phyloP scores from a whole-genome alignment of 345 rosid genomes.

The Gossypium ekmanianum region DNA sequence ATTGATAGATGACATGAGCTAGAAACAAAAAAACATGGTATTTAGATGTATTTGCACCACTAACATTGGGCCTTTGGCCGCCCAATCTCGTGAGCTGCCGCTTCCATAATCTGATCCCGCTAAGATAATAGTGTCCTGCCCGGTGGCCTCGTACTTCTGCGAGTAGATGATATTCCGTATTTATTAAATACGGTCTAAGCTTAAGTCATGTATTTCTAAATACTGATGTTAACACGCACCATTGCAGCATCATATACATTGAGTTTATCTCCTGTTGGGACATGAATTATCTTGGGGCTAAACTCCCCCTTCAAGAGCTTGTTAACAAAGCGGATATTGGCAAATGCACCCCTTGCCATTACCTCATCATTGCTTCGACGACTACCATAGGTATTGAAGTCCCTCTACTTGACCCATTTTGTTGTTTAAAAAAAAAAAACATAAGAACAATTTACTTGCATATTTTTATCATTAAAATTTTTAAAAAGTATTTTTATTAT shows the following conservation, averaged over 20 bases:
- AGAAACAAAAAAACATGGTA: background rate
- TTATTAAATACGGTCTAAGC: background rate
- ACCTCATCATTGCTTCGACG: constrained; percentile 75
- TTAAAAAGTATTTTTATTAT: no score
- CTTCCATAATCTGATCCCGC: constrained; percentile 91
- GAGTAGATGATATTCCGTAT: constrained; percentile 1
- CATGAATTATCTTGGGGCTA: constrained; percentile 69
- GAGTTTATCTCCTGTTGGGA: constrained; percentile 76
- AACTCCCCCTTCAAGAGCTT: constrained; percentile 75
- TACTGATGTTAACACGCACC: constrained; percentile 33
- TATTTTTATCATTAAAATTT: no score
- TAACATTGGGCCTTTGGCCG: constrained; percentile 84
- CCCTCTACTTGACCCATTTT: constrained; percentile 12
- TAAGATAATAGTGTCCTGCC: constrained; percentile 60
- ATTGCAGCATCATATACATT: constrained; percentile 70
- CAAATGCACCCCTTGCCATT: constrained; percentile 87
- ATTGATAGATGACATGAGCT: background rate
- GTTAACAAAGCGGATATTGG: constrained; percentile 72
- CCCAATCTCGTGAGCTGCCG: constrained; percentile 90
- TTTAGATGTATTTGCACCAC: constrained; percentile 35
- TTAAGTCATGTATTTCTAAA: background rate
- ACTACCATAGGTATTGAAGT: constrained; percentile 85
- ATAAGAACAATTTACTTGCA: no score
- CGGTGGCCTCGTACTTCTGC: constrained; percentile 62
- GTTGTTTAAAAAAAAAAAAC: no score